phyloP scores from a whole-genome alignment of 106 monocot genomes.

The Dactylorhiza incarnata region DNA sequence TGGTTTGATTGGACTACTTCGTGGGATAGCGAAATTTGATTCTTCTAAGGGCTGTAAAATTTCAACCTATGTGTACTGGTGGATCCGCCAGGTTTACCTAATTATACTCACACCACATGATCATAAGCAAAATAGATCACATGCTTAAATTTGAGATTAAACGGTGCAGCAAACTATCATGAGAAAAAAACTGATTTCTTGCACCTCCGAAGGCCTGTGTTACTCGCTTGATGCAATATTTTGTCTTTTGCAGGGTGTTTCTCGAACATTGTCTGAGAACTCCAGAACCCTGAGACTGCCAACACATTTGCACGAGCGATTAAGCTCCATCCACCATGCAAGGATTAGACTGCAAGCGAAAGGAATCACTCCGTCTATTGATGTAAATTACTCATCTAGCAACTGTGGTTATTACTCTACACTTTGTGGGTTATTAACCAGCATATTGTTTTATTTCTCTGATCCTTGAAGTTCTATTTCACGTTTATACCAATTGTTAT shows the following conservation, averaged over 20 bases:
- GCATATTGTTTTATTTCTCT: constrained; percentile 1
- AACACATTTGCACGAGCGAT: constrained; percentile 77
- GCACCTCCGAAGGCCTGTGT: not conserved
- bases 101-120: not conserved
- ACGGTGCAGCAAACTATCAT: not conserved
- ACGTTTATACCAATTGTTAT: not conserved
- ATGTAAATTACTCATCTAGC: constrained; percentile 40
- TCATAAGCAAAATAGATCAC: not conserved
- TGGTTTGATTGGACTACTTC: constrained; percentile 83
- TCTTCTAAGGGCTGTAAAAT: constrained; percentile 84
- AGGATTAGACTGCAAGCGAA: constrained; percentile 59
- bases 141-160: not conserved
- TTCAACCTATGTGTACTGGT: constrained; percentile 99
- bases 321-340: constrained; percentile 63
- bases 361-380: constrained; percentile 74
- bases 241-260: constrained; percentile 64
- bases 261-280: constrained; percentile 73
- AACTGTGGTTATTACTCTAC: not conserved
- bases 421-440: not conserved
- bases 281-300: constrained; percentile 85
- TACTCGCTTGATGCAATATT: not conserved
- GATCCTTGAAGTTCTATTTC: not conserved
- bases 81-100: constrained; percentile 84
- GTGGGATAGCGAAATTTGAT: constrained; percentile 98
- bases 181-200: not conserved